Conservation (phyloP, 129 eudicot genomes). For the Rutidosis leptorrhynchoides region DNA sequence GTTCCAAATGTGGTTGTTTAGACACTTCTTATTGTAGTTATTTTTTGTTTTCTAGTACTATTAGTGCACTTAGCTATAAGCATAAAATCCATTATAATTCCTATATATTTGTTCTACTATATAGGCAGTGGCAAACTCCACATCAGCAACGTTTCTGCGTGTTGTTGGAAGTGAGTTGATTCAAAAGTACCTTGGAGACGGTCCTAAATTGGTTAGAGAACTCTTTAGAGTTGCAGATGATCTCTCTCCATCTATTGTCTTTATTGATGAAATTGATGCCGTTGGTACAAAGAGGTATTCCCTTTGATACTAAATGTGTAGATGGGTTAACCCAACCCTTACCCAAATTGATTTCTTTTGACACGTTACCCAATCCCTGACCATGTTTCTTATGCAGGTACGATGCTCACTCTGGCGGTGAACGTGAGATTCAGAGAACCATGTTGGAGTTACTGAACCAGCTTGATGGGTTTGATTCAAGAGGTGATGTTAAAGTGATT, state of each 20-base stretch:
- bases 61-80: neutral
- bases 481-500: slow-evolving; percentile 94
- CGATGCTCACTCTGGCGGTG: slow-evolving; percentile 97
- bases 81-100: neutral
- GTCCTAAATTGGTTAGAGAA: slow-evolving; percentile 92
- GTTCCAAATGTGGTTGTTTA: no score
- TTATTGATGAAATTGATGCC: slow-evolving; percentile 95
- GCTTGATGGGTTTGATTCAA: slow-evolving; percentile 95
- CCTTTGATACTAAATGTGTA: neutral
- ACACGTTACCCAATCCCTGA: neutral
- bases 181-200: slow-evolving; percentile 95
- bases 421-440: slow-evolving; percentile 96
- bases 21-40: no score
- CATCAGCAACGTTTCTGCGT: slow-evolving; percentile 94
- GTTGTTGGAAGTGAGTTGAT: slow-evolving; percentile 97
- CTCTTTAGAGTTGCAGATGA: slow-evolving; percentile 97
- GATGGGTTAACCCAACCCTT: neutral
- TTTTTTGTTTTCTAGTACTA: no score
- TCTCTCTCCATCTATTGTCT: slow-evolving; percentile 92
- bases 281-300: slow-evolving; percentile 85
- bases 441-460: slow-evolving; percentile 94
- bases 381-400: slow-evolving; percentile 45
- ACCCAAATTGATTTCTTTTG: neutral
- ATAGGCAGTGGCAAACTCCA: slow-evolving; percentile 96
- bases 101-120: neutral